Evolutionary conservation across 768 basidiomycete genomes (phyloP), one percentile per base, ranked within the genome.

Genomic region (Hygrocybe coccinea): DNA sequence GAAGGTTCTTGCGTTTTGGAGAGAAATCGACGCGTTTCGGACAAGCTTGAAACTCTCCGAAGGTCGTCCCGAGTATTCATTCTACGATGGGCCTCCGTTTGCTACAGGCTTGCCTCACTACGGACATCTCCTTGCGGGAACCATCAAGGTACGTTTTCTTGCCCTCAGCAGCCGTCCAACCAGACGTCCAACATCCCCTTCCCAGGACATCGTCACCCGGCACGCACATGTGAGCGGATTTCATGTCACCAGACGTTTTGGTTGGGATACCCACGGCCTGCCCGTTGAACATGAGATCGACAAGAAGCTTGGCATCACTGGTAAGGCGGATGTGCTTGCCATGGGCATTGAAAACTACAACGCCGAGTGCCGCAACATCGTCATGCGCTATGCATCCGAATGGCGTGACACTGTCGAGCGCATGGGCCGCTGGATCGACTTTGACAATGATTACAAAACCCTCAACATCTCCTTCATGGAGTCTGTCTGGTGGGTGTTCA

Each of bases 241-340:
- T 71, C 89, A 97, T 66, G 95, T 98, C 62, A 81, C 86, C 55
- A 86, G 95, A 56, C 84, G 95, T 51, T 98, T 98, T 68, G 95
- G 95, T 52, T 98, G 95, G 95, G 95, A 98, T 73, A 97, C 95
- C 4, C 95, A 99, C 73, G 95, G 95, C 50, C 83, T 99, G 24
- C 97, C 95, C 35, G 94, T 99, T 66, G 97, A 99, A 71, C 95
- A 97, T 75, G 92, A 97, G 76, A 99, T 99, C 75, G 97, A 99
- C 80, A 98, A 97, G 77, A 87, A 82, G 64, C 79, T 98, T 45
- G 84, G 84, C 38, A 97, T 98, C 76, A 94, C 87, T 33, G 85
- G 92, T 22, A 91, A 89, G 67, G 91, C 84, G 45, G 97, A 99
- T 68, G 97, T 99, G 41, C 79, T 98, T 73, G 80, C 79, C 33